A percentile compares a stretch with the other conserved stretches of the same genome.
These are phyloP conservation scores for Cryptococcus maquisensis DNA, from an alignment of 1,284 basidiomycete genomes.

Conservation along the genomic window DNA sequence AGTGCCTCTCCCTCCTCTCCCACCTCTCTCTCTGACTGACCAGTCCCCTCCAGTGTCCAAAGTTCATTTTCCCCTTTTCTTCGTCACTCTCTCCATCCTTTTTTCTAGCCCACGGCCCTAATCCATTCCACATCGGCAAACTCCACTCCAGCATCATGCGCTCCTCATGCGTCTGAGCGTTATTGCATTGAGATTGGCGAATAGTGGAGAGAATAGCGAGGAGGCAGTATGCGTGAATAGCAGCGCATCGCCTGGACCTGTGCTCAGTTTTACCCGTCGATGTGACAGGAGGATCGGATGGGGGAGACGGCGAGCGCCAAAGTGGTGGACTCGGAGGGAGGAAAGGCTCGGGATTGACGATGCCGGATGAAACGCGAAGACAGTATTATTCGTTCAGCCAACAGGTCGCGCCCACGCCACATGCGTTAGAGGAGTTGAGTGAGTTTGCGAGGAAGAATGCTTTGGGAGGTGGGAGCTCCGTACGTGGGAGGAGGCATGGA, in stretches of 20 bases:
- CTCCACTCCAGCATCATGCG: slow-evolving; percentile 16
- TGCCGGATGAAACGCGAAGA: slow-evolving; percentile 9
- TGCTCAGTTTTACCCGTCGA: neutral
- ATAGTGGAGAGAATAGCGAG: slow-evolving; percentile 4
- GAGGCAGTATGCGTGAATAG: slow-evolving; percentile 21
- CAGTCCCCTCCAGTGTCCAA: slow-evolving; percentile 14
- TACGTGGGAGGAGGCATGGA: slow-evolving; percentile 16
- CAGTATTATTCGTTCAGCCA: slow-evolving; percentile 14
- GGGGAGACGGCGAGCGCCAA: too few species aligned
- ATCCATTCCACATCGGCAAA: slow-evolving; percentile 23
- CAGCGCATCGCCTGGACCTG: slow-evolving; percentile 1
- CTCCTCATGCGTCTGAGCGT: slow-evolving; percentile 6
- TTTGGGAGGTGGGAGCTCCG: neutral
- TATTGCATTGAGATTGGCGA: neutral
- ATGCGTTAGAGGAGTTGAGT: neutral
- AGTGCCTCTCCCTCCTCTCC: slow-evolving; percentile 8
- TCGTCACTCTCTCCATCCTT: neutral
- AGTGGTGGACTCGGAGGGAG: neutral
- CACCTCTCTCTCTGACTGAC: slow-evolving; percentile 8
- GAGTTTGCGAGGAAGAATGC: neutral
- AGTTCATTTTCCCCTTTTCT: neutral
- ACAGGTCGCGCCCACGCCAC: neutral
- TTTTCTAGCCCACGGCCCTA: slow-evolving; percentile 12
- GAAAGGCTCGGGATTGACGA: slow-evolving; percentile 4
- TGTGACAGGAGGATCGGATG: neutral